These are phyloP conservation scores for Aspergillus pseudoviridinutans DNA, from an alignment of 2,329 filamentous ascomycete species.

Conservation along the genomic window DNA sequence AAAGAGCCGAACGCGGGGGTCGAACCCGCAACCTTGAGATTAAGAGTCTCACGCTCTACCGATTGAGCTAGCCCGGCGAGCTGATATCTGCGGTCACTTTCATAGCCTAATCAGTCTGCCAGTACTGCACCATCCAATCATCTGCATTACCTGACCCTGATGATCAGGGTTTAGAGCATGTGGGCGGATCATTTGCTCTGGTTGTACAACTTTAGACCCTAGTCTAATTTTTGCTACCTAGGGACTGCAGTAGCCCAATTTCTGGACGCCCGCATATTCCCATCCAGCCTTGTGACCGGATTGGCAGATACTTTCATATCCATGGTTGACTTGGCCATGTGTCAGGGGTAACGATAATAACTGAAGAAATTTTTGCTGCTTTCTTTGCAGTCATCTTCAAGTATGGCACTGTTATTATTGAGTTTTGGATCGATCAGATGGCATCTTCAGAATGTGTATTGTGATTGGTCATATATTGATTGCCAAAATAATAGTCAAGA, in stretches of 20 bases:
- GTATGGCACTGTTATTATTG: no score
- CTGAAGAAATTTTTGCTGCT: neutral
- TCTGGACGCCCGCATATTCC: no score
- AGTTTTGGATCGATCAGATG: no score
- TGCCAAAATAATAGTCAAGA: neutral
- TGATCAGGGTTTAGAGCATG: conserved; percentile 1
- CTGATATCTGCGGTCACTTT: neutral
- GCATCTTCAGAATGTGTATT: neutral
- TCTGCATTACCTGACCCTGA: neutral
- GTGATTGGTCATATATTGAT: neutral
- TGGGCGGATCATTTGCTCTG: conserved; percentile 9
- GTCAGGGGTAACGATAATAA: no score
- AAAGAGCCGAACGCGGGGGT: conserved; percentile 39
- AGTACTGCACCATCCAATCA: no score
- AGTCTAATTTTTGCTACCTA: no score
- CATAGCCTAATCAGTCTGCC: neutral
- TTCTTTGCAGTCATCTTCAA: neutral
- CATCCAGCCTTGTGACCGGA: no score
- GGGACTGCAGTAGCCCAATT: no score
- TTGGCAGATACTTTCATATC: no score
- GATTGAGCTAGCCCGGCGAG: conserved; percentile 49
- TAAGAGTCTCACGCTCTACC: conserved; percentile 51
- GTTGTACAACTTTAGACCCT: neutral
- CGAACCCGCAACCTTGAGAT: conserved; percentile 42
- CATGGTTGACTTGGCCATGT: no score